Evolutionary conservation across 495 filamentous ascomycete species (phyloP).

Genomic region (Tuber melanosporum): DNA sequence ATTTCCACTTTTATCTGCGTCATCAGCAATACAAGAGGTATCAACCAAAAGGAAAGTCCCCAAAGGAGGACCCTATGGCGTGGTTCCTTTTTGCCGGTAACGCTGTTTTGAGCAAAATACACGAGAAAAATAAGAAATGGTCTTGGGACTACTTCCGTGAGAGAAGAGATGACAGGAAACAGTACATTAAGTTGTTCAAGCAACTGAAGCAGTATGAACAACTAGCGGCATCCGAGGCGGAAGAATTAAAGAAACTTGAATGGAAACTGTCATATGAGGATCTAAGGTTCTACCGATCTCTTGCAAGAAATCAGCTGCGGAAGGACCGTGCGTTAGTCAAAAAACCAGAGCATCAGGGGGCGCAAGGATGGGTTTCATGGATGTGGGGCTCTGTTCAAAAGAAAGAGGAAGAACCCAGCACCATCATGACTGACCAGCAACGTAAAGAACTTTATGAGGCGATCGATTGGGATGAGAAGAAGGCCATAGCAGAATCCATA

Average conservation of each 20-base stretch:
- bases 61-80: constrained; percentile 83
- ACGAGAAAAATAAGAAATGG: constrained; percentile 82
- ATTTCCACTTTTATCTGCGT: constrained; percentile 96
- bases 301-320: constrained; percentile 87
- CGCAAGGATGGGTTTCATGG: constrained; percentile 82
- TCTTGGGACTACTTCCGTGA: constrained; percentile 92
- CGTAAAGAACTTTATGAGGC: constrained; percentile 93
- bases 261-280: constrained; percentile 90
- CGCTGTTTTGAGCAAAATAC: constrained; percentile 84
- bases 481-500: constrained; percentile 73
- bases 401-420: constrained; percentile 58
- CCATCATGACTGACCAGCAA: constrained; percentile 87
- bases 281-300: constrained; percentile 88
- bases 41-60: constrained; percentile 71
- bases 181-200: constrained; percentile 92
- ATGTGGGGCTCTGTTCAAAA: constrained; percentile 66
- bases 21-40: constrained; percentile 95
- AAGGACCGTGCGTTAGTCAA: constrained; percentile 83
- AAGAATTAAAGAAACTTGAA: constrained; percentile 70
- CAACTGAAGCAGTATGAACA: constrained; percentile 76
- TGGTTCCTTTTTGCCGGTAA: constrained; percentile 88
- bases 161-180: constrained; percentile 77
- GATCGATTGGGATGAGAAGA: constrained; percentile 98
- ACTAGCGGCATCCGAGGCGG: constrained; percentile 59
- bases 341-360: constrained; percentile 51